Conservation (phyloP, 129 eudicot species). For the Silybum marianum region DNA sequence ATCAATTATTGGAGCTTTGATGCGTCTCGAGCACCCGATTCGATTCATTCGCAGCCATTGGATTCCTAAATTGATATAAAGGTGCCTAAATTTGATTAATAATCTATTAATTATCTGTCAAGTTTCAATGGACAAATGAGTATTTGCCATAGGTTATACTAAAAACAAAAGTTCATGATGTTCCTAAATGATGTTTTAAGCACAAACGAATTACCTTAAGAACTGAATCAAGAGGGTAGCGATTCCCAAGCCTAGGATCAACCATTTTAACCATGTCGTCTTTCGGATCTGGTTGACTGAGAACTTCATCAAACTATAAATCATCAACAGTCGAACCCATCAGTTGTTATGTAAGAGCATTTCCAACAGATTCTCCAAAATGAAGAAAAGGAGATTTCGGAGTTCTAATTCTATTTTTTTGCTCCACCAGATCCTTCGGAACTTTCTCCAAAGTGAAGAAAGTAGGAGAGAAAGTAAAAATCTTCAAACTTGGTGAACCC, state of each 20-base stretch:
- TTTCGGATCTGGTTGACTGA: constrained; percentile 53
- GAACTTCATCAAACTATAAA: constrained; percentile 69
- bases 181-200: not conserved
- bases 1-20: no score
- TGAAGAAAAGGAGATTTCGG: no score
- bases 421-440: no score
- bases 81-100: no score
- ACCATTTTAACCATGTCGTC: constrained; percentile 59
- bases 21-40: no score
- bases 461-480: no score
- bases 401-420: no score
- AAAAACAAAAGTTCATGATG: not conserved
- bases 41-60: no score
- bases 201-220: constrained; percentile 48
- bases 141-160: not conserved
- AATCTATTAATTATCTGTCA: no score
- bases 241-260: constrained; percentile 79
- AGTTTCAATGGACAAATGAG: constrained; percentile 1
- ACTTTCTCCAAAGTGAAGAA: no score
- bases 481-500: no score
- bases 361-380: not conserved
- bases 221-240: constrained; percentile 76
- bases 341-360: not conserved
- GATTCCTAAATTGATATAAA: no score
- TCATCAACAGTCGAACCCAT: not conserved